Evolutionary conservation across 148 eudicot species (phyloP).

Genomic region (Talinum fruticosum): DNA sequence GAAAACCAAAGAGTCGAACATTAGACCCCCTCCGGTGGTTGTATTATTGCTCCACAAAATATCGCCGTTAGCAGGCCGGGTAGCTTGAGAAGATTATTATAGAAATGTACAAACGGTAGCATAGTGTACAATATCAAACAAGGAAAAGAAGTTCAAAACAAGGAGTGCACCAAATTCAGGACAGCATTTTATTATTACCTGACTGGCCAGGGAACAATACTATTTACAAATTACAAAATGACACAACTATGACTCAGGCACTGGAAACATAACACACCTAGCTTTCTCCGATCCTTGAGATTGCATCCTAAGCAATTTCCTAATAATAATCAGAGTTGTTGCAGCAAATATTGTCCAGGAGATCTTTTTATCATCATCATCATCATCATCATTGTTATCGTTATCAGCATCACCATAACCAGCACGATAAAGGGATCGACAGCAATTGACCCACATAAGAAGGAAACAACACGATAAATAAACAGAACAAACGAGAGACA

Average conservation of each 20-base stretch:
- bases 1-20: too few relatives aligned
- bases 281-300: constrained; percentile 13
- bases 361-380: constrained; percentile 33
- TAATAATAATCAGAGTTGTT: neutral
- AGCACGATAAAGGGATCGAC: neutral
- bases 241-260: constrained; percentile 9
- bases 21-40: neutral
- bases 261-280: constrained; percentile 1
- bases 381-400: too few relatives aligned
- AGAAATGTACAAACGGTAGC: neutral
- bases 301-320: constrained; percentile 7
- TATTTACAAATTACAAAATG: constrained; percentile 35
- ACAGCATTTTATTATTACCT: constrained; percentile 16
- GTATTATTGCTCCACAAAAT: neutral
- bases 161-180: neutral
- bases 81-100: neutral
- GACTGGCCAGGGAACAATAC: constrained; percentile 24
- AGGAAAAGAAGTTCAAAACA: neutral
- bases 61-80: neutral
- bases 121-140: neutral
- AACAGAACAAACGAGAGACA: constrained; percentile 8
- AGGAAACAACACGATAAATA: neutral
- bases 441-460: neutral
- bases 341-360: constrained; percentile 13
- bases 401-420: neutral